Conservation (phyloP, 2,329 filamentous ascomycete genomes). For the Huntiella moniliformis region DNA sequence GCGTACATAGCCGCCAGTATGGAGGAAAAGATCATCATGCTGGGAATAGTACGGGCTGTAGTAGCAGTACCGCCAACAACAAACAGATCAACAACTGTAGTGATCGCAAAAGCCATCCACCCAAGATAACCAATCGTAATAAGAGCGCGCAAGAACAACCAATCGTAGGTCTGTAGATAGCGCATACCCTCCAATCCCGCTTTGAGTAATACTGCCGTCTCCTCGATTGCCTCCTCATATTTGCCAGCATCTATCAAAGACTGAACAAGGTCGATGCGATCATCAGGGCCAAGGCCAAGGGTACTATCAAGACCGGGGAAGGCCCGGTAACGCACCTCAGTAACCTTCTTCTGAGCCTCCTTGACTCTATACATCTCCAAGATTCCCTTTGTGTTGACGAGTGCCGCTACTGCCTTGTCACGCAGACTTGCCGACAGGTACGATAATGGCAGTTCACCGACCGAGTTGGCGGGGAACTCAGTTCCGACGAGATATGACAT, state of each 20-base stretch:
- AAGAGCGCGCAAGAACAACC: conserved; percentile 79
- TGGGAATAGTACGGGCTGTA: conserved; percentile 41
- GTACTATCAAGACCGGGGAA: conserved; percentile 51
- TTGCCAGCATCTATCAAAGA: conserved; percentile 44
- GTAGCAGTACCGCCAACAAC: conserved; percentile 55
- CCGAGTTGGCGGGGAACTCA: conserved; percentile 88
- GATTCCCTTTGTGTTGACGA: conserved; percentile 72
- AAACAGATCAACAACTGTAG: conserved; percentile 73
- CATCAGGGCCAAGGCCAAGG: conserved; percentile 38
- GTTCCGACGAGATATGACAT: conserved; percentile 85
- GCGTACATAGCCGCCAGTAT: conserved; percentile 58
- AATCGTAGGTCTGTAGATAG: conserved; percentile 96
- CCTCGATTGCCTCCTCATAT: conserved; percentile 60
- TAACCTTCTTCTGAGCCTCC: conserved; percentile 62
- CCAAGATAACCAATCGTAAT: conserved; percentile 83
- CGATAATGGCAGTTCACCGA: conserved; percentile 73
- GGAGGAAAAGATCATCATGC: conserved; percentile 52
- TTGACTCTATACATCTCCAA: conserved; percentile 95
- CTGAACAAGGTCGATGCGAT: conserved; percentile 49
- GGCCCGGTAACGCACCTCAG: conserved; percentile 58
- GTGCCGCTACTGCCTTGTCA: conserved; percentile 66
- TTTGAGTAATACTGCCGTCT: conserved; percentile 59
- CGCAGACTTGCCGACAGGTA: conserved; percentile 54
- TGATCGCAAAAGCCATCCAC: conserved; percentile 85
- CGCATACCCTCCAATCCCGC: conserved; percentile 64